Base-by-base conservation (phyloP, 2,329 filamentous ascomycete species). In the Trichothecium roseum region DNA sequence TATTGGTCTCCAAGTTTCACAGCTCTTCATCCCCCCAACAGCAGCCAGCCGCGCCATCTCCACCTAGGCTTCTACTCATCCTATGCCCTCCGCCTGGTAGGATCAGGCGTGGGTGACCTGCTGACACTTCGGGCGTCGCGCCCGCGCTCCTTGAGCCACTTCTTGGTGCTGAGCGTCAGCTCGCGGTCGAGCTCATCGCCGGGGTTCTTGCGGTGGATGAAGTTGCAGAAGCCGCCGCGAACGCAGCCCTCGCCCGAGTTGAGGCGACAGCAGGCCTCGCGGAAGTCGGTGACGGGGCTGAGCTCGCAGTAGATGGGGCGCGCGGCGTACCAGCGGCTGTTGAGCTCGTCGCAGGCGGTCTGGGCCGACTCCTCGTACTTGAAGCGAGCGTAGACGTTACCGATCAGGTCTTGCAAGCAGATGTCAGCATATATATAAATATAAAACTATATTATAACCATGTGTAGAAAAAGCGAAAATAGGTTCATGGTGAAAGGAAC, bases 281-380 rank as follows among this genome's bases (percentile, higher is more conserved):
- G 75, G 62, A 98, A 98, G 64, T 98, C 91, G 44, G 91, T 98
- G 38, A 98, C 91, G 48, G 91, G 91, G 36, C 81, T 88, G 38
- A 98, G 69, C 64, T 98, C 91, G 76, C 89, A 95, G 69, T 98
- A 98, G 62, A 98, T 94, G 44, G 91, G 91, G 36, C 91, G 74
- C 15, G 85, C 91, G 41, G 91, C 89, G 65, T 98, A 98, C 91
- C 91, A 98, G 52, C 91, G 81, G 39, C 74, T 80, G 63, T 96
- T 98, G 49, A 96, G 76, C 41, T 82, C 81, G 63, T 96, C 91
- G 72, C 89, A 95, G 42, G 91, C 91, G 45, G 78, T 76, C 60
- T 96, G 88, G 35, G 91, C 88, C 37, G 81, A 81, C 61, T 98
- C 91, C 72, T 98, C 91, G 73, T 96, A 98, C 66, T 98, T 98